phyloP scores from a whole-genome alignment of 2,329 filamentous ascomycete species.

The Aspergillus aculeatinus region DNA sequence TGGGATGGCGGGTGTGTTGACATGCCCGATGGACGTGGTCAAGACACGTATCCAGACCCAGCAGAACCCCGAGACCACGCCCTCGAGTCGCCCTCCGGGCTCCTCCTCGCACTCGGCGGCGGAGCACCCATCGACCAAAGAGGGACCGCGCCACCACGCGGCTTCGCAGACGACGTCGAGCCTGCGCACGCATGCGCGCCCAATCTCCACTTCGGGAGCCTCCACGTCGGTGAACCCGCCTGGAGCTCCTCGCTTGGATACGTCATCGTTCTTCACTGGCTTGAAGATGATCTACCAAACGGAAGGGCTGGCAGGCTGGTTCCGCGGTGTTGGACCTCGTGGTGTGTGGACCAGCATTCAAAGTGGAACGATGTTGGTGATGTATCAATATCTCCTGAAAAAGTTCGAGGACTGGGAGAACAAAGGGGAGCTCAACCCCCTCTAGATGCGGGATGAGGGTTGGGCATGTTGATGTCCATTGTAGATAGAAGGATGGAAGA shows the following conservation, averaged over 20 bases:
- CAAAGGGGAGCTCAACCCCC: slow-evolving; percentile 23
- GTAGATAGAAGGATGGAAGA: slow-evolving; percentile 12
- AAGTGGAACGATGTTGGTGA: slow-evolving; percentile 91
- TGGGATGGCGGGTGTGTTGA: slow-evolving; percentile 88
- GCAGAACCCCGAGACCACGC: slow-evolving; percentile 56
- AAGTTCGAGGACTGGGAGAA: slow-evolving; percentile 62
- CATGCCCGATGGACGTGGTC: slow-evolving; percentile 93
- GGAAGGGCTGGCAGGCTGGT: slow-evolving; percentile 87
- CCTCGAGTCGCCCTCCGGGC: slow-evolving; percentile 13
- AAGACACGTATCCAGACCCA: slow-evolving; percentile 97
- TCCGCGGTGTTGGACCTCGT: slow-evolving; percentile 88
- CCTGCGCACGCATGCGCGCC: slow-evolving; percentile 58
- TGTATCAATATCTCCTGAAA: slow-evolving; percentile 85
- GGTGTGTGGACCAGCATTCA: slow-evolving; percentile 97
- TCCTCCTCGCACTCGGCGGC: slow-evolving; percentile 30
- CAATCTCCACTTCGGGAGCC: slow-evolving; percentile 86
- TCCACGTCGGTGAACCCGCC: slow-evolving; percentile 78
- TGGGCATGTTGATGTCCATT: background rate
- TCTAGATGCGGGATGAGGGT: slow-evolving; percentile 11
- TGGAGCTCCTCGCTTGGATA: slow-evolving; percentile 77
- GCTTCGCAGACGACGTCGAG: slow-evolving; percentile 27
- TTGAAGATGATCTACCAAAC: slow-evolving; percentile 83
- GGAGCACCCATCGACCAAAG: slow-evolving; percentile 28
- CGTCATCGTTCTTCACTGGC: slow-evolving; percentile 83
- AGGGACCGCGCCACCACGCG: slow-evolving; percentile 29